Conservation (phyloP, 2,329 filamentous ascomycete genomes). For the Fusarium caatingaense region DNA sequence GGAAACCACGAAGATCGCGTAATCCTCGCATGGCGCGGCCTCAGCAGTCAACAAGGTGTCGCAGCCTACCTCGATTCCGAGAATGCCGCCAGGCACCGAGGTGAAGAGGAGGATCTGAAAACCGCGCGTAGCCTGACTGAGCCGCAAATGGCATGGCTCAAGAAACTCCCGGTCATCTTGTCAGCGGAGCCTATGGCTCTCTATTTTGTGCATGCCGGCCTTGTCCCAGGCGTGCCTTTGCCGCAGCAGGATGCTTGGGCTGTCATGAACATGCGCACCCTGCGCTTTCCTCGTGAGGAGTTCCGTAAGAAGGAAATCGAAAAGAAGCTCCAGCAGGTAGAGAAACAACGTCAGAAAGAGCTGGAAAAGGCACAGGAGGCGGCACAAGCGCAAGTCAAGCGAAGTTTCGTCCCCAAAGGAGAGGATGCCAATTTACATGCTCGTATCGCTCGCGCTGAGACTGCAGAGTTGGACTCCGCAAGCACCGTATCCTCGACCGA, state of each 20-base stretch:
- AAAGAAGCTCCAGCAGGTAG: constrained; percentile 40
- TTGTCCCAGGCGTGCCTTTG: constrained; percentile 80
- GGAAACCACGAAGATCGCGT: constrained; percentile 94
- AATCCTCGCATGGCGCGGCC: constrained; percentile 69
- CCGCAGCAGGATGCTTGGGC: constrained; percentile 79
- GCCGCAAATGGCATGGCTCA: constrained; percentile 76
- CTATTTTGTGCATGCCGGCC: constrained; percentile 84
- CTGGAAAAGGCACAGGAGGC: constrained; percentile 32
- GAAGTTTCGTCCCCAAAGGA: background rate
- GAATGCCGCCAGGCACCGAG: constrained; percentile 48
- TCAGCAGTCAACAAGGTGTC: constrained; percentile 43
- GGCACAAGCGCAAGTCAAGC: constrained; percentile 8
- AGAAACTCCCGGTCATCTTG: constrained; percentile 80
- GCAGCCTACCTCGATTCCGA: constrained; percentile 44
- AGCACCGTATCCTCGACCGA: background rate
- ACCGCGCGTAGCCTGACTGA: constrained; percentile 64
- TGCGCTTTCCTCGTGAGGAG: constrained; percentile 65
- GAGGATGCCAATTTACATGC: background rate
- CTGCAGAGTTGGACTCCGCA: background rate
- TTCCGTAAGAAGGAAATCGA: constrained; percentile 53
- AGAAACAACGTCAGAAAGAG: constrained; percentile 35
- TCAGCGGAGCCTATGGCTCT: constrained; percentile 73
- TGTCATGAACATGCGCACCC: constrained; percentile 92
- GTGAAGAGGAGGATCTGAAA: constrained; percentile 59
- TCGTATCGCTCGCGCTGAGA: constrained; percentile 19